Percentiles rank a stretch among this genome's conserved stretches.
phyloP scores from a whole-genome alignment of 2,329 filamentous ascomycete species.

The Dryadomyces quercus-mongolicae region DNA sequence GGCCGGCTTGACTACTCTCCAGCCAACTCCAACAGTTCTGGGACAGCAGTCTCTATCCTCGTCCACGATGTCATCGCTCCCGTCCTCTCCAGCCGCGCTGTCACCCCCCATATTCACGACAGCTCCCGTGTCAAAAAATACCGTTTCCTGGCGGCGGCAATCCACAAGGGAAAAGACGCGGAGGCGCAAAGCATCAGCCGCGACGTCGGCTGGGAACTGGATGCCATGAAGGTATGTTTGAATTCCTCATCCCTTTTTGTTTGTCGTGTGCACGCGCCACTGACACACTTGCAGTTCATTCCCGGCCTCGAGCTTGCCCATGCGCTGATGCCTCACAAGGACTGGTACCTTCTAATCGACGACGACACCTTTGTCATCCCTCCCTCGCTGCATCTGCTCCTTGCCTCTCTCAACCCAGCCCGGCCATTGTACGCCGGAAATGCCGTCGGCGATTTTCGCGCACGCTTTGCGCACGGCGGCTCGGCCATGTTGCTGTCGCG shows the following conservation, averaged over 20 bases:
- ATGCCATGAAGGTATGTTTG: conserved; percentile 32
- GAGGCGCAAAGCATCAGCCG: conserved; percentile 24
- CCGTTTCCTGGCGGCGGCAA: conserved; percentile 23
- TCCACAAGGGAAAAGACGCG: conserved; percentile 25
- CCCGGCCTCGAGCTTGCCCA: conserved; percentile 41
- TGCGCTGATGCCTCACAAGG: conserved; percentile 37
- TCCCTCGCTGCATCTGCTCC: conserved; percentile 32
- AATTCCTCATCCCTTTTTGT: neutral
- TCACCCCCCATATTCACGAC: conserved; percentile 19
- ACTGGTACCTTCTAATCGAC: conserved; percentile 47
- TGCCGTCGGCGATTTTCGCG: conserved; percentile 42
- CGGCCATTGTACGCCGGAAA: conserved; percentile 41
- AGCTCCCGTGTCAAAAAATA: conserved; percentile 28
- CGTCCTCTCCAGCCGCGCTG: conserved; percentile 16
- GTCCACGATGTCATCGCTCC: conserved; percentile 29
- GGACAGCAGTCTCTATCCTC: conserved; percentile 7
- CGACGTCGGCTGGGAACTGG: conserved; percentile 34
- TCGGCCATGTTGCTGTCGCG: conserved; percentile 41
- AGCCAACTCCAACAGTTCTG: conserved; percentile 1
- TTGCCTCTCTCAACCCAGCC: conserved; percentile 35
- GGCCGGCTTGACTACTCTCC: conserved; percentile 13
- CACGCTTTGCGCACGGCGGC: conserved; percentile 44
- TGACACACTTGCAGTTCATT: conserved; percentile 30
- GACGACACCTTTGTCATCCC: conserved; percentile 45
- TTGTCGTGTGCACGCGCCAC: neutral